Percentiles rank a stretch among this genome's conserved stretches.
Conservation (phyloP, 768 basidiomycete genomes). For the Udeniomyces megalosporus region DNA sequence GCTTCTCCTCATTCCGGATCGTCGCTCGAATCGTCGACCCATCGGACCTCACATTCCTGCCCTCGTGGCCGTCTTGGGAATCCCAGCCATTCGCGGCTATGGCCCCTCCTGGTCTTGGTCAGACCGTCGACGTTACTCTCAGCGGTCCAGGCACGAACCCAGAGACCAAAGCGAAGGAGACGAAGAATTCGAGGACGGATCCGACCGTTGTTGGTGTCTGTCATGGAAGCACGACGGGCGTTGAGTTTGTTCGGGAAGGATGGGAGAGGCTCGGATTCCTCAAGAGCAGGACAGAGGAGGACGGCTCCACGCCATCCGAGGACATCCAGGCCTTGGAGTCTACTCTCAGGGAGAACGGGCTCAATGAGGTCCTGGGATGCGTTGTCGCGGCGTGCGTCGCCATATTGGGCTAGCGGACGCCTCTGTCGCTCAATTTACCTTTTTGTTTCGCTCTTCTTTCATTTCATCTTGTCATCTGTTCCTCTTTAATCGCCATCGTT, state of each 20-base stretch:
- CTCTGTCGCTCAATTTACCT: not conserved
- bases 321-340: not conserved
- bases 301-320: not conserved
- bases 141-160: conserved; percentile 13
- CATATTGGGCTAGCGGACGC: not conserved
- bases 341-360: not conserved
- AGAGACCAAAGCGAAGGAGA: conserved; percentile 10
- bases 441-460: not conserved
- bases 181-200: conserved; percentile 4
- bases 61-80: conserved; percentile 17
- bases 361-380: conserved; percentile 3
- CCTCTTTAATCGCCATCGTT: too few relatives aligned
- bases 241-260: conserved; percentile 15
- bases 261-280: conserved; percentile 14
- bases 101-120: not conserved
- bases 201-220: conserved; percentile 16
- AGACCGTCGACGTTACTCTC: not conserved
- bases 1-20: conserved; percentile 15
- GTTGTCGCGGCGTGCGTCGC: conserved; percentile 6
- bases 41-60: conserved; percentile 16
- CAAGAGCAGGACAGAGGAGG: not conserved
- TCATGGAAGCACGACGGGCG: conserved; percentile 1
- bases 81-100: not conserved
- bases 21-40: conserved; percentile 17
- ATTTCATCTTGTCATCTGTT: not conserved